Conservation (phyloP, 225 moss, liverwort and hornwort genomes). For the Ulota crispa region DNA sequence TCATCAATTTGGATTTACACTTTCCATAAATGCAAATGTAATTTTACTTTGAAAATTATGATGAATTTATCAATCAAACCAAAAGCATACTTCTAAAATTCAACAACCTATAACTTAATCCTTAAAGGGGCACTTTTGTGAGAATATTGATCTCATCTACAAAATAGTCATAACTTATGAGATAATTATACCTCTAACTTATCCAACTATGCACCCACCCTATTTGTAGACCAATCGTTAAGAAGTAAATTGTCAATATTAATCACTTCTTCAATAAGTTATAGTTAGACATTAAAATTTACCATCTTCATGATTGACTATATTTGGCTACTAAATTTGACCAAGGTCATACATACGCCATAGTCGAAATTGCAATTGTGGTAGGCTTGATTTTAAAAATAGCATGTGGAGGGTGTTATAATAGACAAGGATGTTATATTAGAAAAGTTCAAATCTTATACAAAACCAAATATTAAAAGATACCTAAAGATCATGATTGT, state of each 20-base stretch:
- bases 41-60: neutral
- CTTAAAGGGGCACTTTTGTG: neutral
- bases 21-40: neutral
- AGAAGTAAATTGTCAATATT: fast-evolving
- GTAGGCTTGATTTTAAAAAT: fast-evolving
- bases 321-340: neutral
- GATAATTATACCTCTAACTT: neutral
- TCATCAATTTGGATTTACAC: neutral
- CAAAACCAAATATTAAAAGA: neutral
- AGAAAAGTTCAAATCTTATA: fast-evolving
- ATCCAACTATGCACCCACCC: no score
- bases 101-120: neutral
- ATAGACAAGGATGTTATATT: neutral
- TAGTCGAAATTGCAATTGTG: neutral
- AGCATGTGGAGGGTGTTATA: neutral
- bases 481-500: fast-evolving
- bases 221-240: neutral
- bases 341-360: fast-evolving
- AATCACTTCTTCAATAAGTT: neutral
- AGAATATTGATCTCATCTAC: neutral
- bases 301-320: neutral
- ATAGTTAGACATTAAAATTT: neutral
- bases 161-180: neutral
- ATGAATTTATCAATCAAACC: neutral
- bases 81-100: neutral